Percentiles rank a stretch among this genome's conserved stretches.
phyloP scores from a whole-genome alignment of 257 asterid genomes.

The Scutellaria barbata region DNA sequence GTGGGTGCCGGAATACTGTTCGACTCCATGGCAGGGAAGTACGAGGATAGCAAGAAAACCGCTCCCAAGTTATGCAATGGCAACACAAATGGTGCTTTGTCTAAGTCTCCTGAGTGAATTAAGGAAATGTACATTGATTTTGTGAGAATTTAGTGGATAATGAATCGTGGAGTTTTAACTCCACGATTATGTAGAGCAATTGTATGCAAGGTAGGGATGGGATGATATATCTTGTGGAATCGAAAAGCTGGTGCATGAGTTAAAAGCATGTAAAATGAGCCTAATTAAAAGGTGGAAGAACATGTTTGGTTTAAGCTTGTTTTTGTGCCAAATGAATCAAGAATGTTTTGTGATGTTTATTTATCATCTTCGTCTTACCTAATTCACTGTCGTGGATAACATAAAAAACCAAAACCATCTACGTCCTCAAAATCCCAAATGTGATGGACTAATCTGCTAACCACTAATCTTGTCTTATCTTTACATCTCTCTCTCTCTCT shows the following conservation, averaged over 20 bases:
- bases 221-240: constrained; percentile 9
- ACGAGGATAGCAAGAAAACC: constrained; percentile 54
- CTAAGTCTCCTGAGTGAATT: constrained; percentile 29
- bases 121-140: background rate
- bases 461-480: no score
- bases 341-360: background rate
- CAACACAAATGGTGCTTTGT: constrained; percentile 21
- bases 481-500: no score
- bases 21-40: constrained; percentile 80
- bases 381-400: no score
- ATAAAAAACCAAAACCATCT: background rate
- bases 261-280: background rate
- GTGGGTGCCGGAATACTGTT: constrained; percentile 85
- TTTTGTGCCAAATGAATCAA: background rate
- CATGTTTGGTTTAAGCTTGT: background rate
- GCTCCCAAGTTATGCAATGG: constrained; percentile 27
- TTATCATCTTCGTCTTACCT: constrained; percentile 11
- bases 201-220: background rate
- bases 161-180: no score
- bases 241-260: background rate
- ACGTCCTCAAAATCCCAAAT: background rate
- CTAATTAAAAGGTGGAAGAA: background rate
- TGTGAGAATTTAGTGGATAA: no score
- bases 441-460: background rate
- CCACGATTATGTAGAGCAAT: background rate